Base-by-base conservation (phyloP, 441 rosid species). In the Pelargonium australe region DNA sequence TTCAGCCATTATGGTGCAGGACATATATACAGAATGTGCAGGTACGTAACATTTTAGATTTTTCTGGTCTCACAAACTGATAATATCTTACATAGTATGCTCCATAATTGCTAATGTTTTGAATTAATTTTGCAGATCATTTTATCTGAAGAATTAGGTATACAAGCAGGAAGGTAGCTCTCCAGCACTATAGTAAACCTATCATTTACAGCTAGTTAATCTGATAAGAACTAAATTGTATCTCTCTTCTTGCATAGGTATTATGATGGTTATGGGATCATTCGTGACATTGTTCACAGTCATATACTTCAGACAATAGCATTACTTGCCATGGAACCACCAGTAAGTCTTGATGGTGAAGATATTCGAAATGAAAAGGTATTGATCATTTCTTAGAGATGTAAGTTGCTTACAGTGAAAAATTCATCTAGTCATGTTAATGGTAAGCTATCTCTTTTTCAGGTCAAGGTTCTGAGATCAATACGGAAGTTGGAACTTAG, bases 241-340 rank as follows among this genome's bases (percentile, higher is more conserved):
- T 51, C 60, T 28, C 10, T 25, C 43, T 17, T 63, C 51, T 67
- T 64, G 2, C 68, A 65, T 77, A 89, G 96, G 80, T 86, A 86
- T 79, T 86, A 82, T 88, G 91, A 89, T 71, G 92, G 91, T 72
- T 89, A 92, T 83, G 92, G 96, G 60, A 84, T 92, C 73, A 85
- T 89, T 69, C 86, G 85, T 16, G 94, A 87, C 76, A 79, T 91
- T 64, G 86, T 91, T 65, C 94, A 89, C 31, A 87, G 89, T 75
- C 97, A 91, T 80, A 72, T 89, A 69, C 86, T 91, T 67, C 96
- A 89, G 81, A 87, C 90, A 61, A 69, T 87, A 55, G 91, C 94
- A 64, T 80, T 91, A 71, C 90, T 91, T 75, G 85, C 97, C 51
- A 91, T 89, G 97, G 97, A 87, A 76, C 90, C 96, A 57, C 97